A percentile compares a stretch with the other conserved stretches of the same genome.
phyloP scores from a whole-genome alignment of 331 rosid species.

The Acacia pycnantha region DNA sequence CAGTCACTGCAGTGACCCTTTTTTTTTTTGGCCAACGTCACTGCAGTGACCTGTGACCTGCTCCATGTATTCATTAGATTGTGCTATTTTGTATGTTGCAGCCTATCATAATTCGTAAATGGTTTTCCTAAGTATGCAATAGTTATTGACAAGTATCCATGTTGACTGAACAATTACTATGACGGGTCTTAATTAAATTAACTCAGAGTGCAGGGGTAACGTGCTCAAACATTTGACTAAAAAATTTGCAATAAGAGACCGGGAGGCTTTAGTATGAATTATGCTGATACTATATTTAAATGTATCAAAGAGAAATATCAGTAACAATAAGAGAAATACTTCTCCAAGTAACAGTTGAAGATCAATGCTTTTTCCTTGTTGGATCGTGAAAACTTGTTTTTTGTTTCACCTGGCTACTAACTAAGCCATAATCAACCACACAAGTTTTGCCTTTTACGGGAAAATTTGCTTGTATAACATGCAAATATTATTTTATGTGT shows the following conservation, averaged over 20 bases:
- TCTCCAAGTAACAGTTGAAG: background rate
- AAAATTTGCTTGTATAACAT: constrained; percentile 13
- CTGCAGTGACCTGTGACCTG: background rate
- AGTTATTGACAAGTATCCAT: background rate
- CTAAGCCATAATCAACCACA: background rate
- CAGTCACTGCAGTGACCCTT: background rate
- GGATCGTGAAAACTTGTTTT: background rate
- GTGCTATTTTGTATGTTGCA: background rate
- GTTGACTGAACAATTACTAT: background rate
- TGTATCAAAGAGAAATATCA: background rate
- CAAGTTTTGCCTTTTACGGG: background rate
- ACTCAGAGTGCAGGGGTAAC: background rate
- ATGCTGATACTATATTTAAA: background rate
- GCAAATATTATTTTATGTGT: background rate
- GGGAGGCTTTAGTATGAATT: background rate
- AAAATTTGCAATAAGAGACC: background rate
- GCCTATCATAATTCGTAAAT: background rate
- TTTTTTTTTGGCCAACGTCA: background rate
- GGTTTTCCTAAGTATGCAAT: background rate
- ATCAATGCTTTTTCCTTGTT: background rate
- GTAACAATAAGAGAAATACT: background rate
- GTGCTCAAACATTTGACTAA: background rate
- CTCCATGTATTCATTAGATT: background rate
- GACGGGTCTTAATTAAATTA: background rate
- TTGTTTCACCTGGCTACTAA: background rate